Evolutionary conservation across 176 grass and related monocot genomes (phyloP).

Genomic region (Aegilops longissima): DNA sequence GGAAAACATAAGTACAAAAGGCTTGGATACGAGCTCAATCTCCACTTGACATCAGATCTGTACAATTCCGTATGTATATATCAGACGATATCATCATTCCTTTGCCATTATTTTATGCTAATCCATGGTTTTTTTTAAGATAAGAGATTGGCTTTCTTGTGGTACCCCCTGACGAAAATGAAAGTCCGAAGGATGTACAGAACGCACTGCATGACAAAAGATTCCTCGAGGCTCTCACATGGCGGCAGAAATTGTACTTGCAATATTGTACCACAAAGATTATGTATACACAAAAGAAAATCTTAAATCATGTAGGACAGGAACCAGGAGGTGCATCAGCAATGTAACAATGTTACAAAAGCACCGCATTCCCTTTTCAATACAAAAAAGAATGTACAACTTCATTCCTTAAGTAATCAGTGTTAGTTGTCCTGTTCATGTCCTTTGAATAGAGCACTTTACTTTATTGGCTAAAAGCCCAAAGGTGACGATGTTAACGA

Average conservation of each 20-base stretch:
- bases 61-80: slow-evolving; percentile 8
- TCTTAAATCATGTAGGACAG: background rate
- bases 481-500: background rate
- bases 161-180: slow-evolving; percentile 1
- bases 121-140: slow-evolving; percentile 10
- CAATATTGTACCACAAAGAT: background rate
- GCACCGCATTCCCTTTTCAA: background rate
- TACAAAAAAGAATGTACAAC: background rate
- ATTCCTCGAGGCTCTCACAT: slow-evolving; percentile 10
- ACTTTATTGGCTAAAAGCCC: slow-evolving; percentile 19
- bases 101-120: slow-evolving; percentile 35
- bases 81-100: slow-evolving; percentile 19
- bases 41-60: slow-evolving; percentile 1
- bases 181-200: slow-evolving; percentile 9
- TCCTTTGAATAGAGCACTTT: slow-evolving; percentile 18
- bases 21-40: slow-evolving; percentile 11
- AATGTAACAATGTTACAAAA: slow-evolving; percentile 28
- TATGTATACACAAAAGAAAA: slow-evolving; percentile 15
- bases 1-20: background rate
- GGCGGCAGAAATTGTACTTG: slow-evolving; percentile 20
- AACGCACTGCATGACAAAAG: slow-evolving; percentile 8
- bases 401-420: background rate
- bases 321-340: background rate
- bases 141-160: background rate
- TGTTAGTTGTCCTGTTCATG: background rate